Conservation (phyloP, 805 yeast species). For the Candida ficus region DNA sequence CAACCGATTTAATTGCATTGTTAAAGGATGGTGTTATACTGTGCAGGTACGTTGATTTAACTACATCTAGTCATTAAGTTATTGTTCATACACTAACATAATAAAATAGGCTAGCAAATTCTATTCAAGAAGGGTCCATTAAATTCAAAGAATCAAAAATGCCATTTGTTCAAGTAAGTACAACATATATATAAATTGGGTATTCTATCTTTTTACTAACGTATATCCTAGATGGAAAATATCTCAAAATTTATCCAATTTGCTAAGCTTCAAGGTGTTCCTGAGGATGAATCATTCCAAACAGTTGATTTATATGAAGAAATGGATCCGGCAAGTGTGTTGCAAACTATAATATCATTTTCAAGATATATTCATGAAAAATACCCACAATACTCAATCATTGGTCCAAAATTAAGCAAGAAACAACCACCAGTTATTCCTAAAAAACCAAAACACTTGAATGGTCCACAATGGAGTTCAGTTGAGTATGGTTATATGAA, state of each 20-base stretch:
- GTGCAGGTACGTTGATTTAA: conserved; percentile 1
- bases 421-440: conserved; percentile 49
- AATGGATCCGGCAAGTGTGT: conserved; percentile 72
- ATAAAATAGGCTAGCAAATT: conserved; percentile 31
- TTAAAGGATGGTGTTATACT: conserved; percentile 59
- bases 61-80: too few relatives aligned
- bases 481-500: conserved; percentile 55
- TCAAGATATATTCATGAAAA: conserved; percentile 61
- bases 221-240: conserved; percentile 81
- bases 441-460: conserved; percentile 45
- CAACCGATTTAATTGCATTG: conserved; percentile 44
- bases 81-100: neutral
- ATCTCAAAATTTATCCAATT: conserved; percentile 65
- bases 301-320: conserved; percentile 70
- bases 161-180: conserved; percentile 29
- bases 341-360: conserved; percentile 67
- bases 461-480: conserved; percentile 44
- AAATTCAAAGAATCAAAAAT: conserved; percentile 57
- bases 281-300: conserved; percentile 77
- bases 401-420: conserved; percentile 53
- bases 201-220: too few relatives aligned
- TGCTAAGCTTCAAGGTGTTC: conserved; percentile 61
- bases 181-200: conserved; percentile 44
- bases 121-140: conserved; percentile 31
- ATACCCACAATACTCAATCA: conserved; percentile 43